Evolutionary conservation across 2,329 filamentous ascomycete genomes (phyloP).

Genomic region (Botrytis hyacinthi): DNA sequence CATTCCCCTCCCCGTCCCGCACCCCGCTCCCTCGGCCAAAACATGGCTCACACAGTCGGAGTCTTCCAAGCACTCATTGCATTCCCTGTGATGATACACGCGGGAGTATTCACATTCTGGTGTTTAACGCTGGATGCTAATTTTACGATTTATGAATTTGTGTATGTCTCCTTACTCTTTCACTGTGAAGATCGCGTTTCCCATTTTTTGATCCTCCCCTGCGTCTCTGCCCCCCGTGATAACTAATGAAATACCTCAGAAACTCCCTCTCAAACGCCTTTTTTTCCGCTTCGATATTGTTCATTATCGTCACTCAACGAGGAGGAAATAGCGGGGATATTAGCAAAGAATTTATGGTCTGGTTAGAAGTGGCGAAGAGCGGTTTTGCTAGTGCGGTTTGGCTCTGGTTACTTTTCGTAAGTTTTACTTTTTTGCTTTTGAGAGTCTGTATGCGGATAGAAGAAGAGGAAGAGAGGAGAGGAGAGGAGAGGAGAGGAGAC

Average conservation of each 20-base stretch:
- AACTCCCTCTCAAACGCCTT: neutral
- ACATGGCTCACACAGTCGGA: neutral
- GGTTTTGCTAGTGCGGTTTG: neutral
- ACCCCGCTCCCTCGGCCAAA: neutral
- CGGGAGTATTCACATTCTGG: neutral
- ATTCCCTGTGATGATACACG: neutral
- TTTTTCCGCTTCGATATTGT: neutral
- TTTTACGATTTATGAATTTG: neutral
- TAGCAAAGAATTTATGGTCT: neutral
- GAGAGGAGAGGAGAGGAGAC: neutral
- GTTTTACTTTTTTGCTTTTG: neutral
- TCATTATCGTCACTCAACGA: neutral
- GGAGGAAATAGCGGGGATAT: neutral
- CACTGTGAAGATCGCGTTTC: neutral
- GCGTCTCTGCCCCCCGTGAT: no score
- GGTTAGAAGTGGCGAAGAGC: neutral
- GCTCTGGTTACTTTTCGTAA: neutral
- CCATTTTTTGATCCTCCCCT: no score
- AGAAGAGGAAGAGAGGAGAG: neutral
- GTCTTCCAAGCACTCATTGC: neutral
- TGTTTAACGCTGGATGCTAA: neutral
- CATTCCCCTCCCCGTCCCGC: neutral
- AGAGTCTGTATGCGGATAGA: neutral
- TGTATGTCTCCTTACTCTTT: neutral
- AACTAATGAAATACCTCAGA: neutral